A percentile compares a stretch with the other conserved stretches of the same genome.
These are phyloP conservation scores for Claviceps humidiphila DNA, from an alignment of 2,329 filamentous ascomycete genomes.

Conservation along the genomic window DNA sequence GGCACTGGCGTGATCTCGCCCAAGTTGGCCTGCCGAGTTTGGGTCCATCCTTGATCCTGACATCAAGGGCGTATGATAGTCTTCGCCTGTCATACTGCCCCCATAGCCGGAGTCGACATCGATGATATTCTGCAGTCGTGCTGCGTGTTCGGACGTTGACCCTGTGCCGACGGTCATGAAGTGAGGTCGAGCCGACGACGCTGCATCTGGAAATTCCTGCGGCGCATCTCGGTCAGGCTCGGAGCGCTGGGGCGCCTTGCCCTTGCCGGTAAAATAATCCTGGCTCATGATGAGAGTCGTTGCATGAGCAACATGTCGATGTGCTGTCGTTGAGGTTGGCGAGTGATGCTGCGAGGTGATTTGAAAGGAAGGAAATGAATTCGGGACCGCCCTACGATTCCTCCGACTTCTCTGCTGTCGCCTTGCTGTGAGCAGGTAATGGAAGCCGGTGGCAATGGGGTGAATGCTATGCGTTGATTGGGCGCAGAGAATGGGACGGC, in stretches of 20 bases:
- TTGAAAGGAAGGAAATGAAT: not conserved
- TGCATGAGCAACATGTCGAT: slow-evolving; percentile 22
- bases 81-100: slow-evolving; percentile 59
- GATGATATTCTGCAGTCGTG: slow-evolving; percentile 66
- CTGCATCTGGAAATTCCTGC: slow-evolving; percentile 11
- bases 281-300: slow-evolving; percentile 40
- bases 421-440: not conserved
- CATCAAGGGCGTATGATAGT: slow-evolving; percentile 22
- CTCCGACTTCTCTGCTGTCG: not conserved
- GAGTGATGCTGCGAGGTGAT: not conserved
- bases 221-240: slow-evolving; percentile 18
- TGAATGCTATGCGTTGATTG: not conserved
- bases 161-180: slow-evolving; percentile 87
- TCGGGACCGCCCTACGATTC: not conserved
- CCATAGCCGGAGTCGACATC: slow-evolving; percentile 89
- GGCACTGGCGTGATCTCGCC: slow-evolving; percentile 55
- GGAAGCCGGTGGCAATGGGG: not conserved
- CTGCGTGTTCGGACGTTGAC: slow-evolving; percentile 67
- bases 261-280: slow-evolving; percentile 43
- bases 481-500: not conserved
- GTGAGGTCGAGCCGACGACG: slow-evolving; percentile 33
- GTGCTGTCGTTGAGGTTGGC: not conserved
- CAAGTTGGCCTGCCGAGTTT: slow-evolving; percentile 30
- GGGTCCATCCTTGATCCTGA: slow-evolving; percentile 17
- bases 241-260: slow-evolving; percentile 29